phyloP scores from a whole-genome alignment of 1,139 yeast species.

The Scheffersomyces insectosa region DNA sequence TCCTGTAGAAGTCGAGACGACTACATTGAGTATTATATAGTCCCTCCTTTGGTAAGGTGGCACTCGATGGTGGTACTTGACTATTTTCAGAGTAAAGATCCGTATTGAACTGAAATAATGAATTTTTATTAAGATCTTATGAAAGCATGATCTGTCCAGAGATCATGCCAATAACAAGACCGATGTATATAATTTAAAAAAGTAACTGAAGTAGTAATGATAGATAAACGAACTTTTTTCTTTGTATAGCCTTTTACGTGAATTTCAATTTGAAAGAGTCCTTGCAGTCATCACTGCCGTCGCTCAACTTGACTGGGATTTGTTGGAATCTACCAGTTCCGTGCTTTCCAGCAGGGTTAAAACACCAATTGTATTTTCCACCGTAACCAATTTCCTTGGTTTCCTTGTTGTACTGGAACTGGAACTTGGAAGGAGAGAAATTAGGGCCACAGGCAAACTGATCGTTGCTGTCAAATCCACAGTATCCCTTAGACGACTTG shows the following conservation, averaged over 20 bases:
- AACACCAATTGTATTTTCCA: conserved; percentile 65
- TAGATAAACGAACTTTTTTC: neutral
- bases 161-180: neutral
- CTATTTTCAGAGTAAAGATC: too few species aligned
- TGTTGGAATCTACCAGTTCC: conserved; percentile 55
- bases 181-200: neutral
- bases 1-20: too few species aligned
- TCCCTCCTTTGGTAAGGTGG: too few species aligned
- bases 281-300: conserved; percentile 34
- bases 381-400: conserved; percentile 58
- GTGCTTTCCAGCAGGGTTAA: conserved; percentile 39
- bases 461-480: conserved; percentile 51
- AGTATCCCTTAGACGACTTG: conserved; percentile 69
- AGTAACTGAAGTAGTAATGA: neutral
- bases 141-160: too few species aligned
- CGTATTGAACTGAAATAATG: neutral
- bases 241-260: conserved; percentile 4
- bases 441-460: conserved; percentile 35
- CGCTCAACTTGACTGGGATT: conserved; percentile 53
- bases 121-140: neutral
- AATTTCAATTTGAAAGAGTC: conserved; percentile 39
- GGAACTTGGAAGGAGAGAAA: conserved; percentile 41
- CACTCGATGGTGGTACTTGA: too few species aligned
- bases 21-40: too few species aligned
- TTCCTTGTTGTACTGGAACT: conserved; percentile 52